These are phyloP conservation scores for Penicillium sp. DNA, from an alignment of 2,329 filamentous ascomycete species.

Conservation along the genomic window DNA sequence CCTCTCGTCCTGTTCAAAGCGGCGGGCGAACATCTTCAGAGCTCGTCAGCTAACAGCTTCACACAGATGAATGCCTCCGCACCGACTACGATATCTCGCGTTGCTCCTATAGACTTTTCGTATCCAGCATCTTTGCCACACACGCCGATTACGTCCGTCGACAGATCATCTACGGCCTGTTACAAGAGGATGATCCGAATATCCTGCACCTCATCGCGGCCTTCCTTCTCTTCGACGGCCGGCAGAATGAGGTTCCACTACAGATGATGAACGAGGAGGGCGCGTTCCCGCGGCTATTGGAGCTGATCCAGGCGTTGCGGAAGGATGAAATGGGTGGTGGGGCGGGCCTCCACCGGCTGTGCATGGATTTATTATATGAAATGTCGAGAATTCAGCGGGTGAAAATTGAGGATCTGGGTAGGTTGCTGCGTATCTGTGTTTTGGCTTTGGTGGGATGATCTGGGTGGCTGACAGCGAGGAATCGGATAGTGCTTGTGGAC, in stretches of 20 bases:
- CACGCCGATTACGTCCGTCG: slow-evolving; percentile 87
- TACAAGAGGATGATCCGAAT: slow-evolving; percentile 81
- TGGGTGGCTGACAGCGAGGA: slow-evolving; percentile 8
- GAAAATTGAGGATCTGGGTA: slow-evolving; percentile 75
- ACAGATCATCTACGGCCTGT: slow-evolving; percentile 88
- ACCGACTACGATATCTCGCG: slow-evolving; percentile 78
- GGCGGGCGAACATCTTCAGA: neutral
- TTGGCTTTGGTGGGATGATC: neutral
- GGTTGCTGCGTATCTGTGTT: neutral
- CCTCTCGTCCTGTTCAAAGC: neutral
- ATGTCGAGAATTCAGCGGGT: slow-evolving; percentile 92
- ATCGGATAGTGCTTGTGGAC: slow-evolving; percentile 57
- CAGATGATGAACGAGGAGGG: slow-evolving; percentile 85
- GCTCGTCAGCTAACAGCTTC: neutral
- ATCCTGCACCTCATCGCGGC: slow-evolving; percentile 82
- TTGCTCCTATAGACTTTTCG: slow-evolving; percentile 78
- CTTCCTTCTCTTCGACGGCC: slow-evolving; percentile 85
- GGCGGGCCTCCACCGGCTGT: slow-evolving; percentile 73
- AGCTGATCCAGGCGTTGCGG: slow-evolving; percentile 72
- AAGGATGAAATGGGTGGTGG: slow-evolving; percentile 52
- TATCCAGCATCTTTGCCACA: slow-evolving; percentile 72
- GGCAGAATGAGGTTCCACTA: slow-evolving; percentile 75
- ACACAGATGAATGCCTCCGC: slow-evolving; percentile 68
- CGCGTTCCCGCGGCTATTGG: slow-evolving; percentile 80
- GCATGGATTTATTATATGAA: slow-evolving; percentile 91